Base-by-base conservation (phyloP, 176 grass and related monocot species). In the Calamus simplicifolius region DNA sequence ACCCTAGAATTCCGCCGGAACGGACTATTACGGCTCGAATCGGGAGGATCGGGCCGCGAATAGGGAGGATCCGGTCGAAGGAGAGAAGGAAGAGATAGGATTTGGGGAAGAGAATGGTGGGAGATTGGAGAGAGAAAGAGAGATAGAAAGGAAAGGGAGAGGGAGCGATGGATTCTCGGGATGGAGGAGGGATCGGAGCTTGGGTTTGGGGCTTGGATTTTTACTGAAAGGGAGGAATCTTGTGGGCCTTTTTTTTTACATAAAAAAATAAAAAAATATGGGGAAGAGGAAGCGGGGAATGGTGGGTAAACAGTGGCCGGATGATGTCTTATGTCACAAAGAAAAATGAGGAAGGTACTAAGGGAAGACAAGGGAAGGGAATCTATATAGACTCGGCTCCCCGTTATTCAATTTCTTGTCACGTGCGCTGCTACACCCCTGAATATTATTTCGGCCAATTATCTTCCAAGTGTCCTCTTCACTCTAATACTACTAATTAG, bases 11-110 rank as follows among this genome's bases (percentile, higher is more conserved):
- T 48, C 50, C 59, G 28, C 50, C 59, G 27, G 28, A 5, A 15
- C 21, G 25, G 27, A 12, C 58, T 27, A 60, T 60, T 31, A 31
- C 17, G 77, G 80, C 77, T 73, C 85, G 80, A 72, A 88, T 88
- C 75, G 75, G 68, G 71, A 74, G 73, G 76, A 83, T 84, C 80
- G 67, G 80, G 80, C 76, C 84, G 53, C 73, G 78, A 82, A 78
- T 71, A 52, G 25, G 31, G 73, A 79, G 60, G 73, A 35, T 73
- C 58, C 69, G 75, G 78, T 84, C 75, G 74, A 43, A 12, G 35
- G 35, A 43, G 35, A 43, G 2, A 43, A 8, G 10, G 8, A 43
- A 10, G 35, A 43, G 35, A 43, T 43, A 7, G 75, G 67, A 51
- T 73, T 59, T 27, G 26, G 27, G 50, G 64, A 61, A 48, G 69